These are phyloP conservation scores for Rhodotorula kratochvilovae DNA, from an alignment of 768 basidiomycete species.

Conservation along the genomic window DNA sequence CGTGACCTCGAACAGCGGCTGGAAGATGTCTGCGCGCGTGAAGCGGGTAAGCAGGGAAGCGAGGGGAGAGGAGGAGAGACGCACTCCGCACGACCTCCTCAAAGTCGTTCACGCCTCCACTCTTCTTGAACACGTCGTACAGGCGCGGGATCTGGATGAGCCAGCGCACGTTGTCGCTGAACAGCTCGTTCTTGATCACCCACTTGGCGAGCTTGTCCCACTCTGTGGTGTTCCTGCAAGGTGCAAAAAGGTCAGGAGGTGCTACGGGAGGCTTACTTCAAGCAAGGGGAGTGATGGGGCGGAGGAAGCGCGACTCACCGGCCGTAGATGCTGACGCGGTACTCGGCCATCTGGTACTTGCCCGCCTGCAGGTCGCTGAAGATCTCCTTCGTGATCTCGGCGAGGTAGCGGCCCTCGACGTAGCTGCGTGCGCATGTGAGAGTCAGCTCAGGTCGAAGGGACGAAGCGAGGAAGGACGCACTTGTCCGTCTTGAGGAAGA, in stretches of 20 bases:
- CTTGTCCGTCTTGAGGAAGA: slow-evolving; percentile 98
- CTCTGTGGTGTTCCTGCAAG: slow-evolving; percentile 54
- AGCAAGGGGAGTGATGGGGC: no score
- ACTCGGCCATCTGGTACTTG: slow-evolving; percentile 96
- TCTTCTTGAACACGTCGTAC: slow-evolving; percentile 91
- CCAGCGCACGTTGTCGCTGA: slow-evolving; percentile 97
- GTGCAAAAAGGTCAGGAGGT: no score
- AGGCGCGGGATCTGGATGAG: slow-evolving; percentile 90
- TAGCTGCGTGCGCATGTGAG: slow-evolving; percentile 45
- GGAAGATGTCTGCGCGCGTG: slow-evolving; percentile 68
- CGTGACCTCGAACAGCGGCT: slow-evolving; percentile 92
- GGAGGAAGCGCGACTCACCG: slow-evolving; percentile 48
- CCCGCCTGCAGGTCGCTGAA: slow-evolving; percentile 97
- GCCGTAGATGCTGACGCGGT: slow-evolving; percentile 94
- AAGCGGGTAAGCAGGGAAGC: background rate
- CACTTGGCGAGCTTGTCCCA: slow-evolving; percentile 99
- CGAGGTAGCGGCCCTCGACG: slow-evolving; percentile 85
- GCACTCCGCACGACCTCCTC: slow-evolving; percentile 84
- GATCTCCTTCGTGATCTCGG: slow-evolving; percentile 89
- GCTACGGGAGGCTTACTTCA: no score
- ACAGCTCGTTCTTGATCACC: slow-evolving; percentile 88
- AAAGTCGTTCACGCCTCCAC: slow-evolving; percentile 74
- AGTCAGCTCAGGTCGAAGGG: background rate
- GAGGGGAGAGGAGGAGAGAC: slow-evolving; percentile 45
- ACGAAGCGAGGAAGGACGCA: background rate